phyloP scores from a whole-genome alignment of 106 monocot species.

The Dendrobium catenatum region DNA sequence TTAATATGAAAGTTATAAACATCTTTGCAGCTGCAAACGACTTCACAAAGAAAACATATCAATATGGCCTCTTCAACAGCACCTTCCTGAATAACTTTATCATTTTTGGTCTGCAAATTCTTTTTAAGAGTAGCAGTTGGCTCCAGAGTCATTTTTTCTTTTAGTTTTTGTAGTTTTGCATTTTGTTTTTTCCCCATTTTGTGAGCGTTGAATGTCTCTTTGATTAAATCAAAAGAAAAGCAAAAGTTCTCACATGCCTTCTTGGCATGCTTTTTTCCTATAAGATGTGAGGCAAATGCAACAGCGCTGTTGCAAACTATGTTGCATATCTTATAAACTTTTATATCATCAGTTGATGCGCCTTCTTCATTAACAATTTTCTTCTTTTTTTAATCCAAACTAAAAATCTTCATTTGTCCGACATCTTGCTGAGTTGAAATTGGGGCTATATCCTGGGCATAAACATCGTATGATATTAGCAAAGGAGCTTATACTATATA shows the following conservation, averaged over 20 bases:
- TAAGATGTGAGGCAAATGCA: constrained; percentile 34
- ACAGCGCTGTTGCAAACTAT: constrained; percentile 44
- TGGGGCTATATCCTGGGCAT: too few species aligned
- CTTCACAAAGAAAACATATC: constrained; percentile 44
- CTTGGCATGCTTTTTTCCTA: constrained; percentile 21
- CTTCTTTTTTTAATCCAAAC: constrained; percentile 44
- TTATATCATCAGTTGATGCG: constrained; percentile 28
- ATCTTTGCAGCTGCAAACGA: constrained; percentile 57
- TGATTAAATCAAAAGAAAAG: constrained; percentile 16
- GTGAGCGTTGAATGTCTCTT: constrained; percentile 22
- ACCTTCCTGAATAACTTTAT: constrained; percentile 40
- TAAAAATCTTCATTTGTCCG: neutral
- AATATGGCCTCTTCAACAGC: constrained; percentile 26
- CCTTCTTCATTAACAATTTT: constrained; percentile 36
- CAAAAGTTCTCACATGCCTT: neutral
- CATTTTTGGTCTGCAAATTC: constrained; percentile 44
- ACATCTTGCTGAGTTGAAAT: too few species aligned
- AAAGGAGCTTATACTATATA: too few species aligned
- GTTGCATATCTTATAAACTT: constrained; percentile 44
- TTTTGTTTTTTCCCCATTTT: constrained; percentile 26
- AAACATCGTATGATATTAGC: too few species aligned
- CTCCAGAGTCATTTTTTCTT: constrained; percentile 7
- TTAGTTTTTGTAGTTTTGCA: constrained; percentile 20
- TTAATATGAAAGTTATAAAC: constrained; percentile 39
- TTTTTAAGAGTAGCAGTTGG: constrained; percentile 2